Evolutionary conservation across 345 rosid species (phyloP).

Genomic region (Bruguiera parviflora): DNA sequence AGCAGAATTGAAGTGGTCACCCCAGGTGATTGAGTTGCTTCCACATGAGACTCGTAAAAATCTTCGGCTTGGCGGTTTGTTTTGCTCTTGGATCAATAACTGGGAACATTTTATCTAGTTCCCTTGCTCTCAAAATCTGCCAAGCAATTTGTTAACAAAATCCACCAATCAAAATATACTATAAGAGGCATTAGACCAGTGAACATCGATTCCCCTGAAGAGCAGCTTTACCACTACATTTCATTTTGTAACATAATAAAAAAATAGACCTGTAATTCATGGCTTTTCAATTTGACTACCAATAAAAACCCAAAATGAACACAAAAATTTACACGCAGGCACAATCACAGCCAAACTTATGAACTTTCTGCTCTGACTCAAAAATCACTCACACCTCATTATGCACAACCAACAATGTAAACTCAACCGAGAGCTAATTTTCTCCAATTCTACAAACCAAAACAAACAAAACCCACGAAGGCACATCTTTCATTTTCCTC

Average conservation of each 20-base stretch:
- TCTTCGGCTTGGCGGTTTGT: conserved; percentile 62
- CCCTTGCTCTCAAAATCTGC: conserved; percentile 48
- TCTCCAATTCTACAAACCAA: not conserved
- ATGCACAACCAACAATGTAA: too few species aligned
- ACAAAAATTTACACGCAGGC: too few species aligned
- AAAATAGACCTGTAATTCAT: too few species aligned
- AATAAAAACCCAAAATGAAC: too few species aligned
- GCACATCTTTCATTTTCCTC: not conserved
- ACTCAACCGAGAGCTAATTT: not conserved
- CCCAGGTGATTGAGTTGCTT: conserved; percentile 90
- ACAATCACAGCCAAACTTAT: too few species aligned
- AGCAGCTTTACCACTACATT: not conserved
- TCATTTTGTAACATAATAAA: too few species aligned
- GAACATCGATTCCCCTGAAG: not conserved
- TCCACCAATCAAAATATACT: not conserved
- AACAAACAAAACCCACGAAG: conserved; percentile 5
- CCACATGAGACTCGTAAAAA: conserved; percentile 72
- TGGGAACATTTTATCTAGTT: conserved; percentile 63
- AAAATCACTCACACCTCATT: too few species aligned
- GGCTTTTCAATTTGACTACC: too few species aligned
- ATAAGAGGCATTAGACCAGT: not conserved
- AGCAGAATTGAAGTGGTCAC: conserved; percentile 30
- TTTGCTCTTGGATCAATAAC: conserved; percentile 64
- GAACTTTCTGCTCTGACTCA: too few species aligned
- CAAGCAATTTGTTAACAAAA: conserved; percentile 9